Conservation (phyloP, 805 yeast species). For the Kuraishia molischiana region DNA sequence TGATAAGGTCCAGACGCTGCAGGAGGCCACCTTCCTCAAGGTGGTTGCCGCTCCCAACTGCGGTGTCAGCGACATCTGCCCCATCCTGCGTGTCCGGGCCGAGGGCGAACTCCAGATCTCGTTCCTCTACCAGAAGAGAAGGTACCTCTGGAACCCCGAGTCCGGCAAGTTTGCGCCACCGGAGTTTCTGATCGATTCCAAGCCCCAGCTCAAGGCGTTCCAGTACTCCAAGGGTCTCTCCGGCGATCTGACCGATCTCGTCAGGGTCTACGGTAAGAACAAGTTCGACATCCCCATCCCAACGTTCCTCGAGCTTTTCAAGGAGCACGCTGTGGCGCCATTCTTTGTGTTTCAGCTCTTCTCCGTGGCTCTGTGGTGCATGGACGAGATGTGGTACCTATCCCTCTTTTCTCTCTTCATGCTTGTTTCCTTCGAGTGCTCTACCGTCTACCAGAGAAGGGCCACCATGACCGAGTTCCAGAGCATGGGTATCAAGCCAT, state of each 20-base stretch:
- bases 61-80: slow-evolving; percentile 76
- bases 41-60: slow-evolving; percentile 76
- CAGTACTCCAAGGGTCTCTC: slow-evolving; percentile 32
- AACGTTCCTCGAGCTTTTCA: slow-evolving; percentile 79
- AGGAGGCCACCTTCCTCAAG: slow-evolving; percentile 62
- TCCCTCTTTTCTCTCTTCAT: slow-evolving; percentile 86
- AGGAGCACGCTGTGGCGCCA: slow-evolving; percentile 98
- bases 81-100: slow-evolving; percentile 42
- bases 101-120: slow-evolving; percentile 56
- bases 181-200: slow-evolving; percentile 54
- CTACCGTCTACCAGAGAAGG: slow-evolving; percentile 93
- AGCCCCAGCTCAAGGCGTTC: slow-evolving; percentile 45
- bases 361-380: slow-evolving; percentile 90
- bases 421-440: slow-evolving; percentile 87
- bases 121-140: slow-evolving; percentile 85
- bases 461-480: slow-evolving; percentile 91
- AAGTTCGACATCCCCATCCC: slow-evolving; percentile 94
- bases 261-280: slow-evolving; percentile 71
- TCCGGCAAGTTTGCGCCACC: slow-evolving; percentile 68
- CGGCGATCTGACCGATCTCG: slow-evolving; percentile 23
- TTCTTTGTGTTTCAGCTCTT: slow-evolving; percentile 94
- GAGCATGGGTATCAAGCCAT: slow-evolving; percentile 95
- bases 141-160: slow-evolving; percentile 61
- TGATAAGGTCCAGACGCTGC: slow-evolving; percentile 35
- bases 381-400: slow-evolving; percentile 96